phyloP scores from a whole-genome alignment of 805 yeast species.

The Geotrichum ghanense region DNA sequence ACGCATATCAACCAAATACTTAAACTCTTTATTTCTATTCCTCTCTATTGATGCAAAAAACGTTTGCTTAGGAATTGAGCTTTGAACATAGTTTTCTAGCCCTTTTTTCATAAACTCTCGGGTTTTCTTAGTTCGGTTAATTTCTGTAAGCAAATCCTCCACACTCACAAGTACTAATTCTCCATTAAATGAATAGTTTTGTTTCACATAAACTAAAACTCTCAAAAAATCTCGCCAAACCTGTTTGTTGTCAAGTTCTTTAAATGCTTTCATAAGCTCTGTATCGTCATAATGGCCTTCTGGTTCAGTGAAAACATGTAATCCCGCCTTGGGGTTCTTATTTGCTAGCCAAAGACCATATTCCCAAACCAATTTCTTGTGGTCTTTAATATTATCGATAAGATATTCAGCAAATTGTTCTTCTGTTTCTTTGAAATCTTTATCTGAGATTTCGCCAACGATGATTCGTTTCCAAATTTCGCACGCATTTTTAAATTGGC shows the following conservation, averaged over 20 bases:
- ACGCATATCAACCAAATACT: conserved; percentile 14
- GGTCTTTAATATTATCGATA: conserved; percentile 10
- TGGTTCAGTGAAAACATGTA: conserved; percentile 23
- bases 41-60: conserved; percentile 9
- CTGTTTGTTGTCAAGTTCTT: conserved; percentile 23
- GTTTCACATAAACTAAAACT: conserved; percentile 5
- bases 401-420: conserved; percentile 17
- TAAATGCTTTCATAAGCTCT: conserved; percentile 21
- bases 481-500: conserved; percentile 19
- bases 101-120: conserved; percentile 11
- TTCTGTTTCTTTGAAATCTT: conserved; percentile 17
- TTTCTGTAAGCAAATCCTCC: conserved; percentile 23
- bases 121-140: conserved; percentile 11
- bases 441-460: conserved; percentile 18
- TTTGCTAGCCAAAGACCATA: conserved; percentile 26
- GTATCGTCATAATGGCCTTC: conserved; percentile 20
- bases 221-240: conserved; percentile 23
- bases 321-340: conserved; percentile 22
- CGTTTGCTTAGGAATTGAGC: conserved; percentile 25
- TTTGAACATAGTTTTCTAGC: conserved; percentile 12
- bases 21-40: conserved; percentile 4
- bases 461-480: conserved; percentile 15
- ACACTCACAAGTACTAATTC: conserved; percentile 26
- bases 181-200: conserved; percentile 18
- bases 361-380: conserved; percentile 27